A percentile compares a stretch with the other conserved stretches of the same genome.
phyloP scores from a whole-genome alignment of 2,329 filamentous ascomycete genomes.

The Amphichorda felina region DNA sequence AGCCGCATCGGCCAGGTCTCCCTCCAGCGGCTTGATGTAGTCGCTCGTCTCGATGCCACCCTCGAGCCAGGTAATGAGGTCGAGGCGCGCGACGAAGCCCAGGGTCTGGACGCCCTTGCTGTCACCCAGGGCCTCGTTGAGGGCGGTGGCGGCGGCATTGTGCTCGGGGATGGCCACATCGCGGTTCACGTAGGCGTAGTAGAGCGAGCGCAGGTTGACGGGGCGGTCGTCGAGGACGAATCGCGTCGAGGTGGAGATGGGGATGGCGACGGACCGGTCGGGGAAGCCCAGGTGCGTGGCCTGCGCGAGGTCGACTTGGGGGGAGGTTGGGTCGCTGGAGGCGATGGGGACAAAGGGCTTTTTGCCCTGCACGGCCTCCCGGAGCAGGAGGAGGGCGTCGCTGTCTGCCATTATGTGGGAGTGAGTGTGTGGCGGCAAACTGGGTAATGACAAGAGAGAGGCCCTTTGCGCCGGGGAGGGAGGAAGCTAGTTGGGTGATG shows the following conservation, averaged over 20 bases:
- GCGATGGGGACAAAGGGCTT: conserved; percentile 63
- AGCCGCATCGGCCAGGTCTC: conserved; percentile 38
- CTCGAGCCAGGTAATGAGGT: conserved; percentile 87
- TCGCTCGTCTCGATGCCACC: conserved; percentile 85
- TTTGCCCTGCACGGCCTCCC: conserved; percentile 65
- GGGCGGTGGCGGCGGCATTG: conserved; percentile 67
- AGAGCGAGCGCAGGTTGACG: conserved; percentile 85
- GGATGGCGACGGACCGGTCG: conserved; percentile 47
- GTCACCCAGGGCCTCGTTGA: conserved; percentile 66
- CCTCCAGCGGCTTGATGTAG: conserved; percentile 76
- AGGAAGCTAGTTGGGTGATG: no score
- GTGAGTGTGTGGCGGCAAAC: no score
- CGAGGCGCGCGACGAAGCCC: conserved; percentile 81
- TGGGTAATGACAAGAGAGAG: no score
- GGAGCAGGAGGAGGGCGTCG: conserved; percentile 75
- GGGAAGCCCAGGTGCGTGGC: conserved; percentile 74
- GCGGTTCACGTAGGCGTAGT: conserved; percentile 91
- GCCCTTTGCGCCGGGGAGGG: no score
- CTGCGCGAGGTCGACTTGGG: conserved; percentile 54
- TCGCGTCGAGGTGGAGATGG: conserved; percentile 65
- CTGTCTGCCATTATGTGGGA: conserved; percentile 29
- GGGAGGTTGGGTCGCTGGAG: conserved; percentile 47
- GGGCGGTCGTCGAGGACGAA: conserved; percentile 73
- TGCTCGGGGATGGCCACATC: conserved; percentile 86
- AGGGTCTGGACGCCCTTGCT: conserved; percentile 71